Percentiles rank a stretch among this genome's conserved stretches.
phyloP scores from a whole-genome alignment of 1,284 basidiomycete species.

The Austropuccinia psidii region DNA sequence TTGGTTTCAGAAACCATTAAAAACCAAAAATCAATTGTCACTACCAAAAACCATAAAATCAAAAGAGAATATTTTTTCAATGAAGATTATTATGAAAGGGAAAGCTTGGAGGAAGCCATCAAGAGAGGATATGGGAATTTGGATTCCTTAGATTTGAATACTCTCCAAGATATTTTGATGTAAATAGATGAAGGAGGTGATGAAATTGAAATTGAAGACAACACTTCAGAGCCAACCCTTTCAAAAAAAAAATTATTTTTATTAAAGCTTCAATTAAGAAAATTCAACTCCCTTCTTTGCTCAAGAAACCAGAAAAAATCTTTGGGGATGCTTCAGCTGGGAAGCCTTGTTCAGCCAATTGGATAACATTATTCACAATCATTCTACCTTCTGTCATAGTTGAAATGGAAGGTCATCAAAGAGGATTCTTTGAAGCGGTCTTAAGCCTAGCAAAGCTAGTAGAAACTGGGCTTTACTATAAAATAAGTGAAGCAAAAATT shows the following conservation, averaged over 20 bases:
- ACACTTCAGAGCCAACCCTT: too few relatives aligned
- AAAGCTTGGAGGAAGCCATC: too few relatives aligned
- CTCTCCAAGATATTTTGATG: neutral
- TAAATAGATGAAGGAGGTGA: neutral
- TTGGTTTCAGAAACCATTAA: neutral
- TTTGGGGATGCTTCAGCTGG: neutral
- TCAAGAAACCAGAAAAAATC: neutral
- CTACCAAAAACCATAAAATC: too few relatives aligned
- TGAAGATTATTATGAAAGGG: constrained; percentile 1
- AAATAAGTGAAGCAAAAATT: constrained; percentile 1
- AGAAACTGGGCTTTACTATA: neutral
- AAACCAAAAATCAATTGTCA: neutral
- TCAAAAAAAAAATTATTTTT: too few relatives aligned
- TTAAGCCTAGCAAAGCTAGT: constrained; percentile 4
- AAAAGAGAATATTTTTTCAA: neutral
- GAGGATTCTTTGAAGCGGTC: neutral
- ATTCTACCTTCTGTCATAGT: too few relatives aligned
- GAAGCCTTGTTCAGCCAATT: neutral
- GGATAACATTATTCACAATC: neutral
- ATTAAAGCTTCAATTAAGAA: too few relatives aligned
- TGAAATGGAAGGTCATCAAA: too few relatives aligned
- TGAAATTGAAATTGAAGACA: too few relatives aligned
- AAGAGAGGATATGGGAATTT: neutral
- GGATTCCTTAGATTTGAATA: neutral
- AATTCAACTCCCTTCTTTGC: neutral